A percentile compares a stretch with the other conserved stretches of the same genome.
Evolutionary conservation across 1,284 basidiomycete species (phyloP).

Genomic region (Polyporus tsugae): DNA sequence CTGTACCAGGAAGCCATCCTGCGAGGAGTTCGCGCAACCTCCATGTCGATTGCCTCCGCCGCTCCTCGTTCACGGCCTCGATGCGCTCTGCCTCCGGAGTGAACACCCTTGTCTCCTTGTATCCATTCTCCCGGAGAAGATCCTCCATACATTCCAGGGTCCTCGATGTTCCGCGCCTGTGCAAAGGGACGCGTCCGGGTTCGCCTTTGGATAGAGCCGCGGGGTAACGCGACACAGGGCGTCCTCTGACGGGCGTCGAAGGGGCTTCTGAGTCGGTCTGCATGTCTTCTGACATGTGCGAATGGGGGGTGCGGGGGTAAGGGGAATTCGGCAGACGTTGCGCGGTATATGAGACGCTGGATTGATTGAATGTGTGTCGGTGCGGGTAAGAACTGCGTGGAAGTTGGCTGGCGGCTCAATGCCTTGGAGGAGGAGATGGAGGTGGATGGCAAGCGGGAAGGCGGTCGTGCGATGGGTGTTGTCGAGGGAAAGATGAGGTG

Average conservation of each 20-base stretch:
- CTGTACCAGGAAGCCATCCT: constrained; percentile 53
- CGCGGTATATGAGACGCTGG: constrained; percentile 17
- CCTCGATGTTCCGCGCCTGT: constrained; percentile 77
- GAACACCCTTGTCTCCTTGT: constrained; percentile 88
- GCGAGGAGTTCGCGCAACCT: constrained; percentile 52
- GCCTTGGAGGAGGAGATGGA: constrained; percentile 13
- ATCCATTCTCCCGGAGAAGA: constrained; percentile 84
- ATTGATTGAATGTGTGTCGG: not conserved
- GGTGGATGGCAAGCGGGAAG: not conserved
- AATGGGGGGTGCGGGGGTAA: constrained; percentile 2
- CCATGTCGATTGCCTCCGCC: constrained; percentile 33
- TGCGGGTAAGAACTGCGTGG: constrained; percentile 5
- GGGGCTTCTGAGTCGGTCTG: constrained; percentile 27
- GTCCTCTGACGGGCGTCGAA: constrained; percentile 42
- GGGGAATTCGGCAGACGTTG: constrained; percentile 14
- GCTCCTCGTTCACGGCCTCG: constrained; percentile 42
- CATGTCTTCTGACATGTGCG: constrained; percentile 15
- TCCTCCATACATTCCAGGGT: constrained; percentile 86
- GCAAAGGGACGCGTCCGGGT: constrained; percentile 67
- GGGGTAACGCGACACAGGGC: constrained; percentile 56
- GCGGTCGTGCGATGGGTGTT: constrained; percentile 9
- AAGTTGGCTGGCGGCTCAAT: constrained; percentile 5
- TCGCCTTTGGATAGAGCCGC: constrained; percentile 51
- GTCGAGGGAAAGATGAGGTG: constrained; percentile 30
- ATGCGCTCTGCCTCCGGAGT: constrained; percentile 80